A percentile compares a stretch with the other conserved stretches of the same genome.
Conservation (phyloP, 768 basidiomycete genomes). For the Sporobolomyces pararoseus region DNA sequence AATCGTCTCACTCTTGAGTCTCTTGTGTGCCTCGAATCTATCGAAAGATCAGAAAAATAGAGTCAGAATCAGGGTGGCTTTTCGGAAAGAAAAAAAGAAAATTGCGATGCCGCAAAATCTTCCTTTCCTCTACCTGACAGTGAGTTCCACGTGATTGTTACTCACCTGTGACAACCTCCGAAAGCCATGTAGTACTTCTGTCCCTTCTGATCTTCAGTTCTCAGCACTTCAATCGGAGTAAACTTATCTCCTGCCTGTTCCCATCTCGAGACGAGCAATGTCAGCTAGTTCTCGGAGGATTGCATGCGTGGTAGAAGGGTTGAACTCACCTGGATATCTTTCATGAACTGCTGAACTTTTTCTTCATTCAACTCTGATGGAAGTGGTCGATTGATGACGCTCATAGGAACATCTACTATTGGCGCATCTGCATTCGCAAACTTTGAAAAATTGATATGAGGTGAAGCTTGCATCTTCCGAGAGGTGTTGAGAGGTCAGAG, state of each 20-base stretch:
- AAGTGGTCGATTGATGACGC: constrained; percentile 48
- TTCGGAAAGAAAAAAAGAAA: neutral
- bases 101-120: neutral
- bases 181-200: constrained; percentile 49
- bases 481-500: neutral
- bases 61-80: neutral
- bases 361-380: constrained; percentile 48
- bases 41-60: neutral
- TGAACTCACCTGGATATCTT: constrained; percentile 48
- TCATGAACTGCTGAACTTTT: constrained; percentile 49
- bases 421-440: constrained; percentile 18
- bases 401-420: constrained; percentile 46
- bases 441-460: constrained; percentile 32
- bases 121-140: neutral
- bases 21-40: constrained; percentile 50
- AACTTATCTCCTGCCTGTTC: constrained; percentile 48
- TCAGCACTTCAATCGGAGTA: constrained; percentile 50
- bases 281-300: neutral
- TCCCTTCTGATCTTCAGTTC: constrained; percentile 43
- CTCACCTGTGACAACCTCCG: constrained; percentile 50
- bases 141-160: neutral
- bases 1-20: constrained; percentile 47
- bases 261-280: no score
- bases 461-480: neutral
- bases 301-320: neutral